Percentiles rank a stretch among this genome's conserved stretches.
phyloP scores from a whole-genome alignment of 2,329 filamentous ascomycete species.

The Ciborinia camelliae region DNA sequence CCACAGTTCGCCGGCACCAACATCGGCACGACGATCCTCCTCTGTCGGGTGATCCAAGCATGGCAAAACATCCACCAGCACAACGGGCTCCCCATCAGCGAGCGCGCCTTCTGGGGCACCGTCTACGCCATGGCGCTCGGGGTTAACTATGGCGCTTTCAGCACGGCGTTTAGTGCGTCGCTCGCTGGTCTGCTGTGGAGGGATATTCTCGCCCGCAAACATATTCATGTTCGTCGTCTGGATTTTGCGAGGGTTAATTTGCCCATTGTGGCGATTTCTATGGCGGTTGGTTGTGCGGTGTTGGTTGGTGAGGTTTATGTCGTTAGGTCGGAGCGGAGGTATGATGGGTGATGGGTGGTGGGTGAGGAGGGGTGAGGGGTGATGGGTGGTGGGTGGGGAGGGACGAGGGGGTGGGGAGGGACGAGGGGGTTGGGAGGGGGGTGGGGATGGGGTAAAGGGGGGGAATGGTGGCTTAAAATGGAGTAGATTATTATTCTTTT shows the following conservation, averaged over 20 bases:
- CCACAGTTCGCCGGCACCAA: slow-evolving; percentile 72
- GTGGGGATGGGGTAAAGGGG: no score
- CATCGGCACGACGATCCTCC: slow-evolving; percentile 70
- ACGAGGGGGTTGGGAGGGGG: not conserved
- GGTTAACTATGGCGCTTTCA: slow-evolving; percentile 73
- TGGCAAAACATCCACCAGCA: slow-evolving; percentile 59
- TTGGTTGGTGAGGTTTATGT: slow-evolving; percentile 64
- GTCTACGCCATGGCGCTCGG: slow-evolving; percentile 73
- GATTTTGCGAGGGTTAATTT: slow-evolving; percentile 69
- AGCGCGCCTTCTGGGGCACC: slow-evolving; percentile 69
- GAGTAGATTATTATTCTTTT: no score
- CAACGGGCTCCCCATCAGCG: slow-evolving; percentile 49
- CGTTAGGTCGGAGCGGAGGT: slow-evolving; percentile 39
- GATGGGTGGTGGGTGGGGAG: no score
- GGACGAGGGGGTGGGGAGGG: not conserved
- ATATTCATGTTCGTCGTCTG: slow-evolving; percentile 59
- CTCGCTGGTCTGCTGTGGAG: slow-evolving; percentile 70
- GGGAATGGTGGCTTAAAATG: no score
- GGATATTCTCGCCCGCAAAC: slow-evolving; percentile 65
- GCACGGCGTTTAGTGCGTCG: slow-evolving; percentile 67
- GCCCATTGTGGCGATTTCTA: slow-evolving; percentile 66
- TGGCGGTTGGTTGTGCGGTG: slow-evolving; percentile 60
- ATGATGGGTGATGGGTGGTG: slow-evolving; percentile 2
- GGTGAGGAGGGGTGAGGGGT: not conserved
- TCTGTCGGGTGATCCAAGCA: slow-evolving; percentile 66